Conservation (phyloP, 2,329 filamentous ascomycete genomes). For the Mycosphaerelloides madeirae region DNA sequence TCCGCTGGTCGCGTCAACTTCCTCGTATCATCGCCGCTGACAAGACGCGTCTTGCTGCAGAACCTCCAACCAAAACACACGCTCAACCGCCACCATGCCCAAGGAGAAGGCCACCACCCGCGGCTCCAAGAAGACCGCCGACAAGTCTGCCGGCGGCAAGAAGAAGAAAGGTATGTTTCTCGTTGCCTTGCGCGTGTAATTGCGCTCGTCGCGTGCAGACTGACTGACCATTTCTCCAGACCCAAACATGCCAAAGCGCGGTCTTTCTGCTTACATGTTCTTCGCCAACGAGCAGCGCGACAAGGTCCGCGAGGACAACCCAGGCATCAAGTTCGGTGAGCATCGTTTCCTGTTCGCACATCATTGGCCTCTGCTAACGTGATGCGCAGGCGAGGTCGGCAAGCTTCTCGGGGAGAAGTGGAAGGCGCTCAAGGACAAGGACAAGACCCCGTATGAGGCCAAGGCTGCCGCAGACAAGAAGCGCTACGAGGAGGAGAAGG, state of each 20-base stretch:
- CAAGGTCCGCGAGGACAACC: conserved; percentile 97
- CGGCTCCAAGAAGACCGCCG: conserved; percentile 49
- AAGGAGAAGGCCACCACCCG: conserved; percentile 62
- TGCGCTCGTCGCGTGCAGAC: neutral
- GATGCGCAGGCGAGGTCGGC: conserved; percentile 73
- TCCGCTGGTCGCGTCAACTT: conserved; percentile 11
- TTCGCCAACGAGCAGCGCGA: conserved; percentile 99
- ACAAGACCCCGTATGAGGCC: conserved; percentile 88
- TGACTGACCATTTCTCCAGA: conserved; percentile 49
- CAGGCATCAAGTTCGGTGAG: conserved; percentile 90
- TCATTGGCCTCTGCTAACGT: conserved; percentile 1
- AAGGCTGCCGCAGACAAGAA: conserved; percentile 98
- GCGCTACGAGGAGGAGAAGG: conserved; percentile 98
- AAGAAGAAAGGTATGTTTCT: conserved; percentile 64
- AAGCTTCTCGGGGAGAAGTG: conserved; percentile 97
- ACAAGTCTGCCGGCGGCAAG: conserved; percentile 50
- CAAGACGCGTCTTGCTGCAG: conserved; percentile 5
- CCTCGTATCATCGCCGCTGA: conserved; percentile 6
- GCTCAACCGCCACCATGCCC: conserved; percentile 52
- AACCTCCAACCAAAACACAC: conserved; percentile 8
- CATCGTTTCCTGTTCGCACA: conserved; percentile 10
- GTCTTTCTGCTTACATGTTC: conserved; percentile 99
- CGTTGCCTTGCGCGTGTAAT: conserved; percentile 2
- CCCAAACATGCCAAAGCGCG: conserved; percentile 97
- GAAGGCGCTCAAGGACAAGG: conserved; percentile 93